These are phyloP conservation scores for Suillus subluteus DNA, from an alignment of 768 basidiomycete genomes.

Conservation along the genomic window DNA sequence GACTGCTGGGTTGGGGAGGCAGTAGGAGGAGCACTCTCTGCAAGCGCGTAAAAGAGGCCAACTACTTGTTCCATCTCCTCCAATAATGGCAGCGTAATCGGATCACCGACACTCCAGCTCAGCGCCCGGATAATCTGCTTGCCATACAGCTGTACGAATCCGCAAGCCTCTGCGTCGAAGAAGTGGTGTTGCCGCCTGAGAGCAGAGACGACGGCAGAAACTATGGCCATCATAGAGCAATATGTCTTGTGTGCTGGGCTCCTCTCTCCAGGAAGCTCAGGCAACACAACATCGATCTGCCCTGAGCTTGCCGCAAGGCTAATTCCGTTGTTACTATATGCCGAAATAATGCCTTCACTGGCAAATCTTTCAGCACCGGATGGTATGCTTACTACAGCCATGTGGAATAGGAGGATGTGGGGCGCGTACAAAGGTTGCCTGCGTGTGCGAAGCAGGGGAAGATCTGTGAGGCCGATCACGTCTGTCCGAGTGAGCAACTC, in stretches of 20 bases:
- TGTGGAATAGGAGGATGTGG: slow-evolving; percentile 84
- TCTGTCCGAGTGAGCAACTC: slow-evolving; percentile 73
- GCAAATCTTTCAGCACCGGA: slow-evolving; percentile 85
- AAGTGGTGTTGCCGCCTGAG: slow-evolving; percentile 70
- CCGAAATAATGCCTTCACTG: slow-evolving; percentile 76
- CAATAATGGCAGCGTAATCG: slow-evolving; percentile 74
- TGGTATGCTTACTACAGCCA: slow-evolving; percentile 76
- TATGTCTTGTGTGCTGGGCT: slow-evolving; percentile 82
- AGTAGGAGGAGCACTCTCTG: slow-evolving; percentile 43
- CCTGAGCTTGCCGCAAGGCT: slow-evolving; percentile 78
- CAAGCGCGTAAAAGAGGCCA: slow-evolving; percentile 76
- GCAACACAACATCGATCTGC: slow-evolving; percentile 62
- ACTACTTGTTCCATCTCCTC: slow-evolving; percentile 86
- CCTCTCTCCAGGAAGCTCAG: slow-evolving; percentile 74
- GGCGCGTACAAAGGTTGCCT: slow-evolving; percentile 75
- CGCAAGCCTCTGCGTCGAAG: slow-evolving; percentile 84
- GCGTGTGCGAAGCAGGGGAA: slow-evolving; percentile 60
- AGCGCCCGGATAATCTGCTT: slow-evolving; percentile 78
- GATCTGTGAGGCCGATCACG: slow-evolving; percentile 69
- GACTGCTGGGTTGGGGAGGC: slow-evolving; percentile 45
- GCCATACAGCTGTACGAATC: slow-evolving; percentile 83
- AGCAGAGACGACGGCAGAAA: slow-evolving; percentile 70
- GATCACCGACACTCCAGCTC: slow-evolving; percentile 80
- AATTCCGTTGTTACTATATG: slow-evolving; percentile 84
- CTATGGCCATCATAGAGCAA: slow-evolving; percentile 81